Conservation (phyloP, 495 filamentous ascomycete genomes). For the Bryoglossum gracile region DNA sequence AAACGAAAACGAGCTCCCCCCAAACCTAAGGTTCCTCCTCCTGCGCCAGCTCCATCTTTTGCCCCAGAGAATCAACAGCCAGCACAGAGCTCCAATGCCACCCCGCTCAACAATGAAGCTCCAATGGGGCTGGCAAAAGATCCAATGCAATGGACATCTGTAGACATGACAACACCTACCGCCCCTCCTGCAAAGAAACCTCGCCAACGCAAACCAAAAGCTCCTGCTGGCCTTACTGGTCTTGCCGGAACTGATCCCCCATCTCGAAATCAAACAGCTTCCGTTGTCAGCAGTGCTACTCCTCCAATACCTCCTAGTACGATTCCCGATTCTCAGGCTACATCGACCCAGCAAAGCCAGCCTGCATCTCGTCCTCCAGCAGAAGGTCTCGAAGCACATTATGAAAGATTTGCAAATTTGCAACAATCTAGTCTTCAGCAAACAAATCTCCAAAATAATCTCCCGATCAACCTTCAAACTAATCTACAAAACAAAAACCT, state of each 20-base stretch:
- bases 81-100: constrained; percentile 1
- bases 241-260: no score
- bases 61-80: background rate
- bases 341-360: constrained; percentile 20
- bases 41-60: constrained; percentile 6
- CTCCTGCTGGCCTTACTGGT: background rate
- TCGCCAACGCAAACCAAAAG: constrained; percentile 24
- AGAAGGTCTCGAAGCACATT: constrained; percentile 36
- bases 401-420: constrained; percentile 32
- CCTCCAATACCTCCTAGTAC: constrained; percentile 19
- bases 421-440: no score
- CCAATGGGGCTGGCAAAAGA: constrained; percentile 10
- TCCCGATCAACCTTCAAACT: no score
- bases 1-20: constrained; percentile 22
- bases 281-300: constrained; percentile 20
- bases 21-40: constrained; percentile 12
- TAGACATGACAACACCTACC: constrained; percentile 15
- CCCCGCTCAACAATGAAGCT: constrained; percentile 4
- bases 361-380: constrained; percentile 21
- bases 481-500: no score
- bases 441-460: no score
- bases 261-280: constrained; percentile 17
- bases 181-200: constrained; percentile 15
- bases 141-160: constrained; percentile 17
- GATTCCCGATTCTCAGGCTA: constrained; percentile 18